Evolutionary conservation across 108 stramenopile genomes (phyloP), one percentile per base, ranked within the genome.

Genomic region (Nannochloropsis salina): DNA sequence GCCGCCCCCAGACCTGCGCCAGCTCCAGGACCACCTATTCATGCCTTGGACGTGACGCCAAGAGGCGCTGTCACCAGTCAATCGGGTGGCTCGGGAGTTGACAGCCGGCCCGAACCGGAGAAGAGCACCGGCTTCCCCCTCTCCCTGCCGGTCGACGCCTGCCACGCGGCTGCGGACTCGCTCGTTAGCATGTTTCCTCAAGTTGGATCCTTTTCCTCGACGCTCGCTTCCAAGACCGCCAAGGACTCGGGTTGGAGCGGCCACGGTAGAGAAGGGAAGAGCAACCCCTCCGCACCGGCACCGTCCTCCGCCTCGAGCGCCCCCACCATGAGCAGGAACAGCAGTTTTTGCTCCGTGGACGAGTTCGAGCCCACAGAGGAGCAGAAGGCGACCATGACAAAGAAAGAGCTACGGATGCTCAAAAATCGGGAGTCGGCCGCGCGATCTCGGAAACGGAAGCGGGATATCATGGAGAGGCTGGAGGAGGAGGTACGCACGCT

Each of bases 291-390:
- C n/a, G 61, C 61, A 4, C 20, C 61, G 20, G 61, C n/a, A n/a
- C 15, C n/a, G 61, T 15, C 15, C 61, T n/a, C 20, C 8, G 15
- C 15, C n/a, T n/a, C 20, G 15, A 74, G n/a, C 61, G n/a, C 20
- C 61, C 15, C 15, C 61, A 74, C 15, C 61, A 74, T 74, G 61
- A 74, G 61, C 6, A 74, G 61, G 20, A 74, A 74, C 61, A 74
- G 61, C 61, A 74, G 61, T n/a, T 15, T 74, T 3, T 74, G 61
- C 61, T 74, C 61, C 20, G 61, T 74, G 61, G 31, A 31, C 31
- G 61, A 74, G 61, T 74, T 74, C n/a, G 61, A 74, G 61, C 20
- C 61, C 61, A 74, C 61, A 8, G 61, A 74, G 61, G 61, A 74
- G 8, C 61, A 74, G 6, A 74, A 74, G n/a, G 61, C 61, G 20